Evolutionary conservation across 495 filamentous ascomycete genomes (phyloP), one percentile per base, ranked within the genome.

Genomic region (Trichoderma orchidacearum): DNA sequence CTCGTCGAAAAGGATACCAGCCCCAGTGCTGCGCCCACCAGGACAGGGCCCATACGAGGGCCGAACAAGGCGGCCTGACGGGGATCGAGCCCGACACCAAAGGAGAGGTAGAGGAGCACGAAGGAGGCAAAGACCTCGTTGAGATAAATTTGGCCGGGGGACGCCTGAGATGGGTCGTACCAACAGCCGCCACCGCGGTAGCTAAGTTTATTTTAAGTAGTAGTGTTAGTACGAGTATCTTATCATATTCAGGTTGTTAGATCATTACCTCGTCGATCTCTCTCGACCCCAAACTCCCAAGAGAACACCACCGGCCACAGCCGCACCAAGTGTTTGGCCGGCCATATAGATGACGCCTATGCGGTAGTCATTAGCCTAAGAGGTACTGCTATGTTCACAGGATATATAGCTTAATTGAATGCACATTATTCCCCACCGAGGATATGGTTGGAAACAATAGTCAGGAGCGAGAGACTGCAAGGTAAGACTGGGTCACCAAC

Each of bases 61-160:
- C 80, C 80, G 59, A 77, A 80, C 4, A 80, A 63, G 9, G 71
- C 56, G 5, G 64, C 65, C 59, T 81, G 79, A 12, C 80, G 66
- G 7, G 80, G 80, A 60, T 84, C 79, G 0, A 85, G 68, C 11
- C 75, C 80, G n/a, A 79, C 71, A 3, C 80, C 78, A 62, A 73
- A 71, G 1, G 72, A 64, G 5, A 77, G 64, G 60, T 45, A 69
- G 62, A 79, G 62, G 15, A 78, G 55, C 25, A 65, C 63, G 45
- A 74, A 64, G n/a, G 68, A 72, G 3, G 64, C 62, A 12, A 76
- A 63, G 31, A 69, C 71, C 63, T 80, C 77, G 50, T 75, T 68
- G 13, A 75, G 51, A 30, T 76, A 68, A 9, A 66, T 72, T 36
- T 74, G 68, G 1, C 61, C 65, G 30, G 56, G 54, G 31, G 54